Base-by-base conservation (phyloP, 108 stramenopile species). In the Chaetoceros tenuissimus region DNA sequence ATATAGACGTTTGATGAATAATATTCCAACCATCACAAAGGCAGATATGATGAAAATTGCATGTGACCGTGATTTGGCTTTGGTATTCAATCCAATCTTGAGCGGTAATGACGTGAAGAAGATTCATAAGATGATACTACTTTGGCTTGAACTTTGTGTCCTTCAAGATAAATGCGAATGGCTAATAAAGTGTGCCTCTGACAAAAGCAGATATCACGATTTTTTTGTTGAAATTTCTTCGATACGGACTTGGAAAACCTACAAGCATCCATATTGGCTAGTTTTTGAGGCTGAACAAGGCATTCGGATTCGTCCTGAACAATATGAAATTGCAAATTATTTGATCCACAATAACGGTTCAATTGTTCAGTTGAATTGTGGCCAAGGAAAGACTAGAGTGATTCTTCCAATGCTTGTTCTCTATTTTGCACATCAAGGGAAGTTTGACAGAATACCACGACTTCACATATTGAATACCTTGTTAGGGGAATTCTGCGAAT, bases 301-400 rank as follows among this genome's bases (percentile, higher is more conserved):
- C 7, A 48, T 81, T 17, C 75, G 66, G 55, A 73, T 81, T 26
- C 63, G 80, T 17, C 73, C 53, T 16, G 69, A 60, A 20, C 80
- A 81, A 49, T 73, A 70, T 44, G 66, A 52, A 22, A 70, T 81
- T 27, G 73, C 76, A 18, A 46, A 64, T 7, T 73, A 74, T 63
- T 54, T 81, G 45, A 74, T 78, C 54, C 58, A 64, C 17, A 66
- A 81, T 40, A 57, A 67, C 21, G 73, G 76, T 29, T 43, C 63
- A 46, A 59, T 78, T 22, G 45, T 74, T 18, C 80, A 78, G 53
- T 48, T 81, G 25, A 81, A 81, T 59, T 77, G 77, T 75, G 80
- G 76, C 27, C 67, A 69, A 16, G 79, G 79, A 18, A 77, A 77
- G 55, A 81, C 75, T 22, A 23, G 78, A n/a, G 78, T 79, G 17